Percentiles rank a stretch among this genome's conserved stretches.
phyloP scores from a whole-genome alignment of 495 filamentous ascomycete species.

The Rhypophila decipiens region DNA sequence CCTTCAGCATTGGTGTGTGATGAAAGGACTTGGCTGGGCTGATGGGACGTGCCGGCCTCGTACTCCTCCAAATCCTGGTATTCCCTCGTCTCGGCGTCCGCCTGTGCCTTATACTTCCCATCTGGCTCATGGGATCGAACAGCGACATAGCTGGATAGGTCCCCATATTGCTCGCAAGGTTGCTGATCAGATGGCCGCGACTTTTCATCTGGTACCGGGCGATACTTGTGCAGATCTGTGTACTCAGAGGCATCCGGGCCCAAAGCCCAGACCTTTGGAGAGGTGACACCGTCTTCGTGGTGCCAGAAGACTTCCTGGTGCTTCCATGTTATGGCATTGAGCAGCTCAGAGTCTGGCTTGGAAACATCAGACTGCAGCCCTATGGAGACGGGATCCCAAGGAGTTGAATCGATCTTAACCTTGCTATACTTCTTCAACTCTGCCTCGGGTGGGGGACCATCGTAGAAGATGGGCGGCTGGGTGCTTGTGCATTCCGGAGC shows the following conservation, averaged over 20 bases:
- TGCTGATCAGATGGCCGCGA: not conserved
- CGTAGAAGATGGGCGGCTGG: conserved; percentile 21
- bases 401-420: conserved; percentile 22
- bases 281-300: conserved; percentile 8
- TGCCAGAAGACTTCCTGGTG: conserved; percentile 21
- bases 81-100: not conserved
- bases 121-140: too few species aligned
- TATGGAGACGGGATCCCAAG: conserved; percentile 6
- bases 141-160: too few species aligned
- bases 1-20: conserved; percentile 9
- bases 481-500: conserved; percentile 15
- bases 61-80: conserved; percentile 22
- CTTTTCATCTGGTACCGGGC: conserved; percentile 18
- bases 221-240: conserved; percentile 21
- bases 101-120: conserved; percentile 6
- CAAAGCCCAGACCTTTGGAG: not conserved
- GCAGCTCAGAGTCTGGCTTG: not conserved
- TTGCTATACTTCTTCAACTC: conserved; percentile 34
- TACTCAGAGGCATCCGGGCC: conserved; percentile 4
- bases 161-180: conserved; percentile 8
- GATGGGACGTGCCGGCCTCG: conserved; percentile 14
- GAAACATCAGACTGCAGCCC: not conserved
- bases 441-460: conserved; percentile 26
- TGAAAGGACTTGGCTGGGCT: too few species aligned
- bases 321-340: conserved; percentile 9